Evolutionary conservation across 306 rosid genomes (phyloP).

Genomic region (Cucurbita pepo): DNA sequence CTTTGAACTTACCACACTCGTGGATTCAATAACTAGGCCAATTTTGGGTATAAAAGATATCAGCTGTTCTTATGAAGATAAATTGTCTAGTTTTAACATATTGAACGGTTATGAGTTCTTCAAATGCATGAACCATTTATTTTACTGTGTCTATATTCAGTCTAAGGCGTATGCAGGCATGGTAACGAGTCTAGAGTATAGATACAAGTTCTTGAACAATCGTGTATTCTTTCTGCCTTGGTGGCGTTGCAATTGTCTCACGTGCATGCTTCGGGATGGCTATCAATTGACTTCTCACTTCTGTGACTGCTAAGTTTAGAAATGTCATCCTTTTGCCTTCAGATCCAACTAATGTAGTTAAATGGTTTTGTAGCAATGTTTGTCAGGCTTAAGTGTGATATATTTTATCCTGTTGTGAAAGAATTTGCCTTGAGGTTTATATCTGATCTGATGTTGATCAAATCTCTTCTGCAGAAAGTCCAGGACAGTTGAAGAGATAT

Average conservation of each 20-base stretch:
- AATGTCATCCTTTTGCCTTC: not conserved
- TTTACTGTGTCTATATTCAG: not conserved
- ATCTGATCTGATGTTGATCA: constrained; percentile 5
- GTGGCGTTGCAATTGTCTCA: not conserved
- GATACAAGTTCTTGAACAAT: not conserved
- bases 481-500: constrained; percentile 61
- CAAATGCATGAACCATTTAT: not conserved
- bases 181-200: not conserved
- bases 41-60: not conserved
- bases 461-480: constrained; percentile 40
- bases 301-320: not conserved
- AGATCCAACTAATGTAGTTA: not conserved
- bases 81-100: not conserved
- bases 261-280: not conserved
- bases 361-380: not conserved
- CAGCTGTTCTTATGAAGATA: not conserved
- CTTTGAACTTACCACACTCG: not conserved
- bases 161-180: not conserved
- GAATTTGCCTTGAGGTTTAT: not conserved
- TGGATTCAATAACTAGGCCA: not conserved
- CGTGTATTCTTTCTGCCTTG: not conserved
- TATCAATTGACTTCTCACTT: not conserved
- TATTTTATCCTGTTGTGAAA: not conserved
- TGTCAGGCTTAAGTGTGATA: not conserved
- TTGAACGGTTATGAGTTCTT: not conserved